Conservation (phyloP, 1,139 yeast species). For the Meyerozyma carpophila region DNA sequence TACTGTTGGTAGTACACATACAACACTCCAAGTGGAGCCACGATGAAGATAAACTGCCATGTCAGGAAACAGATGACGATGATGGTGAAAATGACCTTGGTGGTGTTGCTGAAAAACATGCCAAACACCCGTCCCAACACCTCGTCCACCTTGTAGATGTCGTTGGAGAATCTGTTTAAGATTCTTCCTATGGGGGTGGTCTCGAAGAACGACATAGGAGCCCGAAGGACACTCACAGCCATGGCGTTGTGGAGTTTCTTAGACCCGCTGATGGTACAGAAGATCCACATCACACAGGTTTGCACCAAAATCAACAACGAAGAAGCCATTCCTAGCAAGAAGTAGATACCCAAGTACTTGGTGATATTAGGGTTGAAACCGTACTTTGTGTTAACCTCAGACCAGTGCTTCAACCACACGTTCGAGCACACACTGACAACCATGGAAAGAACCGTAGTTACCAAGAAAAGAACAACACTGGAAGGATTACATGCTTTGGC, state of each 20-base stretch:
- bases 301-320: slow-evolving; percentile 60
- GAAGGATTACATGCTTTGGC: slow-evolving; percentile 83
- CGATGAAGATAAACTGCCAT: slow-evolving; percentile 74
- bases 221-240: slow-evolving; percentile 77
- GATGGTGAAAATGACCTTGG: slow-evolving; percentile 76
- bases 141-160: slow-evolving; percentile 89
- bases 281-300: slow-evolving; percentile 70
- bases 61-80: slow-evolving; percentile 82
- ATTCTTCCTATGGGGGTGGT: slow-evolving; percentile 96
- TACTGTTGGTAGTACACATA: slow-evolving; percentile 85
- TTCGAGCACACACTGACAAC: slow-evolving; percentile 35
- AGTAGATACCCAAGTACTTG: slow-evolving; percentile 70
- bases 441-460: slow-evolving; percentile 26
- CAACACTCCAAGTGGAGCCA: slow-evolving; percentile 64
- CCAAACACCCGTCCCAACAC: slow-evolving; percentile 77
- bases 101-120: slow-evolving; percentile 69
- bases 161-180: slow-evolving; percentile 89
- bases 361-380: slow-evolving; percentile 70
- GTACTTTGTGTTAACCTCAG: slow-evolving; percentile 70
- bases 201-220: slow-evolving; percentile 97
- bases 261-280: slow-evolving; percentile 82
- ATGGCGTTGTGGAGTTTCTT: slow-evolving; percentile 69
- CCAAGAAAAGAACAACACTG: slow-evolving; percentile 55
- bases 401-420: slow-evolving; percentile 96
- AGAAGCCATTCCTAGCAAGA: slow-evolving; percentile 66